phyloP scores from a whole-genome alignment of 140 eudicot species.

The Anethum foeniculum region DNA sequence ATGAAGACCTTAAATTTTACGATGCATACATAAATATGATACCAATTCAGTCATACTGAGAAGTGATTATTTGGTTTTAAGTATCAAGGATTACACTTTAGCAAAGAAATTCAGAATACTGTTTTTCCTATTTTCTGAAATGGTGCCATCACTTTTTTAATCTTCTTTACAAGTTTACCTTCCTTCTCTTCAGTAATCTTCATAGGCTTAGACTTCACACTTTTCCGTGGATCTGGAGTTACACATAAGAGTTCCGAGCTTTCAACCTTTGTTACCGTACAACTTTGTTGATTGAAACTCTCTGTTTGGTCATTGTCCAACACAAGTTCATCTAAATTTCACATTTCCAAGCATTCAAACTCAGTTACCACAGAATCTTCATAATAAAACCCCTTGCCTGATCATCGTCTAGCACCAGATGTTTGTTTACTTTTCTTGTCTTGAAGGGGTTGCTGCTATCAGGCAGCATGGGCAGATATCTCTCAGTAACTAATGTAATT shows the following conservation, averaged over 20 bases:
- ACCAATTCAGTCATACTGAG: background rate
- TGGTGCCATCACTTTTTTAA: conserved; percentile 7
- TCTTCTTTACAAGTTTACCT: conserved; percentile 23
- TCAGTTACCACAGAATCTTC: conserved; percentile 39
- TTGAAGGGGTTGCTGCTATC: conserved; percentile 68
- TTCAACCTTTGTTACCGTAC: conserved; percentile 41
- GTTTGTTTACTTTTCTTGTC: conserved; percentile 41
- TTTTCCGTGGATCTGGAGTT: conserved; percentile 44
- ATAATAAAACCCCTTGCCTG: background rate
- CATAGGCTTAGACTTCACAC: conserved; percentile 35
- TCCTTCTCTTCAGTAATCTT: conserved; percentile 16
- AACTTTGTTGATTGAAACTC: conserved; percentile 20
- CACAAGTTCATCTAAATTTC: conserved; percentile 26
- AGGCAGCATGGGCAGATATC: conserved; percentile 31
- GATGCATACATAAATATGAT: background rate
- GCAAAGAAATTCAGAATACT: conserved; percentile 55
- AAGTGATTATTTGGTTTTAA: background rate
- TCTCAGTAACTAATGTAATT: conserved; percentile 8
- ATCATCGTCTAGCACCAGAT: conserved; percentile 10
- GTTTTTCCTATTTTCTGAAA: conserved; percentile 23
- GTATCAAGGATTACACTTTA: conserved; percentile 23
- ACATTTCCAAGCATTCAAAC: conserved; percentile 30
- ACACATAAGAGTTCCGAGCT: conserved; percentile 25
- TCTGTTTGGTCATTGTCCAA: background rate
- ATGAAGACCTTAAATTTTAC: background rate